Base-by-base conservation (phyloP, 352 stramenopile species). In the Phytophthora ohioensis region DNA sequence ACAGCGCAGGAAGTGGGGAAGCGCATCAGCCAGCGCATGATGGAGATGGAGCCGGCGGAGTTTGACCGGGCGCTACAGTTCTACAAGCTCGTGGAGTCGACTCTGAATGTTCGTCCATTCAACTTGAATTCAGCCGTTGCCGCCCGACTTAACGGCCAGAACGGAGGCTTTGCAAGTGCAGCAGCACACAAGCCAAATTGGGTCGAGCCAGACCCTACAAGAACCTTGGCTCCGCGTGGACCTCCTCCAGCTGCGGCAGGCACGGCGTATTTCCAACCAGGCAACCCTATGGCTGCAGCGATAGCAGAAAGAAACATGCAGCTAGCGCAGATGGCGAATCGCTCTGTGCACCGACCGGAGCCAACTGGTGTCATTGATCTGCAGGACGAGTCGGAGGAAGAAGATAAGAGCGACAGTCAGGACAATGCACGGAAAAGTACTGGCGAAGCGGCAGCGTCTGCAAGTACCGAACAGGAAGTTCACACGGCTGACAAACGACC, bases 51-150 rank as follows among this genome's bases (percentile, higher is more conserved):
- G 8, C 10, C 57, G 10, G 35, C 43, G 5, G 73, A 80, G 45
- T 80, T 80, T 42, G 58, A 68, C 47, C 69, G 57, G 21, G 69
- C 60, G 0, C 12, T 80, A 21, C 60, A 57, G n/a, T 80, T 78
- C 49, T 80, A 80, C 57, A 76, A 77, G 21, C 69, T 78, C 6
- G 73, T 80, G 15, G 73, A 80, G 65, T 69, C 68, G 7, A 75
- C 62, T 15, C 49, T 80, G 39, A 73, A 66, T 57, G 51, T 67
- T 38, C 66, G 66, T 54, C 71, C 71, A 17, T 78, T 78, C 47
- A 59, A 68, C 31, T 45, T 78, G 49, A 68, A 71, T 17, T 35
- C 65, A 39, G 51, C 53, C 10, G 55, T 36, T 17, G 41, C 59
- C 8, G 59, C 60, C 1, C 54, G 51, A 5, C 52, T 73, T 3